These are phyloP conservation scores for Ochromonas danica DNA, from an alignment of 108 stramenopile species.

Conservation along the genomic window DNA sequence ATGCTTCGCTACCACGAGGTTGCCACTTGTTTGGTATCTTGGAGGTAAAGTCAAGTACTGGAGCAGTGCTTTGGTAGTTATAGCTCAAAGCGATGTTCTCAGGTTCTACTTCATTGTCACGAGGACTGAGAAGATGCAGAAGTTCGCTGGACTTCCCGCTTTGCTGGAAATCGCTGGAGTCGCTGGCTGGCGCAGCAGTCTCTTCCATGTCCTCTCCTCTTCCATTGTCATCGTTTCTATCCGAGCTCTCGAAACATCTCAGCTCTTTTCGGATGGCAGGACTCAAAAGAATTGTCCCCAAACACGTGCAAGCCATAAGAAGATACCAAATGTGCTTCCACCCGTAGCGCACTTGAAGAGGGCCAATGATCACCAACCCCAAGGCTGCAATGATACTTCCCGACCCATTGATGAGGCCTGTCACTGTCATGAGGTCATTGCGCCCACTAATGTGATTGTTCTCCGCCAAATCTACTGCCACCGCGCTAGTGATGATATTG, in stretches of 20 bases:
- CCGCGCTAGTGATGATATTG: slow-evolving; percentile 14
- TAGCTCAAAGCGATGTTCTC: too few species aligned
- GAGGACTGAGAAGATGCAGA: slow-evolving; percentile 14
- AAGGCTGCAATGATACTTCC: slow-evolving; percentile 15
- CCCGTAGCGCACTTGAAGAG: slow-evolving; percentile 13
- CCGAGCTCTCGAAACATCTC: slow-evolving; percentile 13
- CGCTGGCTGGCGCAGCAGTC: slow-evolving; percentile 12
- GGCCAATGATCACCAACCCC: slow-evolving; percentile 13
- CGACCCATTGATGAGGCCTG: slow-evolving; percentile 13
- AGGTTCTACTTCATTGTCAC: too few species aligned
- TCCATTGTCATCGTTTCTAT: slow-evolving; percentile 16
- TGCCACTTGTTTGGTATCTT: too few species aligned
- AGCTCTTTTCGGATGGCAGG: slow-evolving; percentile 13
- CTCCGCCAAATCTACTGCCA: slow-evolving; percentile 13
- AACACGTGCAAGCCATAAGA: slow-evolving; percentile 15
- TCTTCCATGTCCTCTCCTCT: slow-evolving; percentile 14
- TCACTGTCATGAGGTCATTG: slow-evolving; percentile 15
- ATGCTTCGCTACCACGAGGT: too few species aligned
- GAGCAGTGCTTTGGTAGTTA: too few species aligned
- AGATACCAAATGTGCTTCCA: slow-evolving; percentile 15
- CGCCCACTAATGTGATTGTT: slow-evolving; percentile 15
- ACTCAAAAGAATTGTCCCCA: slow-evolving; percentile 15
- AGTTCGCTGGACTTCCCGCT: slow-evolving; percentile 13
- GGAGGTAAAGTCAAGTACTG: too few species aligned
- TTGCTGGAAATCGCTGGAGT: slow-evolving; percentile 14